These are phyloP conservation scores for Solanum tacnaense DNA, from an alignment of 257 asterid genomes.

Conservation along the genomic window DNA sequence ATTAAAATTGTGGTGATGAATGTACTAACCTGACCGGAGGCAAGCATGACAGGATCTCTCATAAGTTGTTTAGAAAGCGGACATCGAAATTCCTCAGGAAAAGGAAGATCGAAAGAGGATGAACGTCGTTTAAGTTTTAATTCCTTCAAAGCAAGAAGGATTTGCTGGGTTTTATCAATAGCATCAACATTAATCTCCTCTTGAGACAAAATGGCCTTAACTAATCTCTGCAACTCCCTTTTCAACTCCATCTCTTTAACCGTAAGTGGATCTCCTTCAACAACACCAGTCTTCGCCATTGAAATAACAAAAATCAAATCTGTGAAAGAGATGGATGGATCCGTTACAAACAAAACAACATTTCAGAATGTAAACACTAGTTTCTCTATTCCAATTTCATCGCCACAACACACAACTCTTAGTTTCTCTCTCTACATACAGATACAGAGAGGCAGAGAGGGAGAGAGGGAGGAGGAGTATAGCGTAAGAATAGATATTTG, in stretches of 20 bases:
- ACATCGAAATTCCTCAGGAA: conserved; percentile 79
- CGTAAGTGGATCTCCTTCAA: conserved; percentile 40
- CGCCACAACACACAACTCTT: neutral
- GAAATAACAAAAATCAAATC: neutral
- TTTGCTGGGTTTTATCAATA: conserved; percentile 52
- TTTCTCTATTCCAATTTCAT: neutral
- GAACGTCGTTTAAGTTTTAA: conserved; percentile 31
- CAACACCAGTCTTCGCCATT: conserved; percentile 80
- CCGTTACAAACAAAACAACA: neutral
- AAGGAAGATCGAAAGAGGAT: conserved; percentile 20
- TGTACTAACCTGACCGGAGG: conserved; percentile 73
- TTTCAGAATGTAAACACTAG: neutral
- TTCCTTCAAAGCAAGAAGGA: conserved; percentile 46
- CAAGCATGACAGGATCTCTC: conserved; percentile 82
- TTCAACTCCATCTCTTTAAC: conserved; percentile 51
- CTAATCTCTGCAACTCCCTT: conserved; percentile 56
- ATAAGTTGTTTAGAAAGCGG: conserved; percentile 77
- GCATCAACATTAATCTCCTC: conserved; percentile 46
- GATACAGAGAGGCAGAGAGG: neutral
- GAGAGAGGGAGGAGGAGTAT: conserved; percentile 7
- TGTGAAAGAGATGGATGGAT: neutral
- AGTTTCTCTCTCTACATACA: neutral
- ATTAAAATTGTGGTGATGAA: neutral
- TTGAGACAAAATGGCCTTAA: conserved; percentile 51
- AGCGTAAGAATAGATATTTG: conserved; percentile 19